Percentiles rank a stretch among this genome's conserved stretches.
Conservation (phyloP, 2,329 filamentous ascomycete genomes). For the Penicillium sp. region DNA sequence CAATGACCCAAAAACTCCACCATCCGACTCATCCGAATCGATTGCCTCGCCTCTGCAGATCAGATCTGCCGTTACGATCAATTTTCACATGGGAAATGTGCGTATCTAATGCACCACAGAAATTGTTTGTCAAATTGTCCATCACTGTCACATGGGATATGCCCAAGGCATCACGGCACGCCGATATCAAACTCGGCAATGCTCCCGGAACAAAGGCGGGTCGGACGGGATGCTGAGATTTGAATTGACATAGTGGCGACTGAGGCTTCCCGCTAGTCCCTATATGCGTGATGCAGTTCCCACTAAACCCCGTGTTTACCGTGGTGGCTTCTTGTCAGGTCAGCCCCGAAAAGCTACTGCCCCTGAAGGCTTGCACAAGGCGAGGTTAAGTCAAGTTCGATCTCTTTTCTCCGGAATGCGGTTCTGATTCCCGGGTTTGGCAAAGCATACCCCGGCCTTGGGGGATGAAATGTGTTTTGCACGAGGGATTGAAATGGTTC, state of each 20-base stretch:
- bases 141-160: background rate
- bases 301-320: background rate
- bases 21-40: background rate
- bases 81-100: background rate
- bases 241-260: background rate
- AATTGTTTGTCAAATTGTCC: background rate
- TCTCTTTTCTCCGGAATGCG: background rate
- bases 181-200: background rate
- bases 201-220: background rate
- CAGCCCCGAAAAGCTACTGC: background rate
- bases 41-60: background rate
- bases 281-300: background rate
- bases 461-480: too few species aligned
- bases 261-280: background rate
- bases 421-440: too few species aligned
- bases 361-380: background rate
- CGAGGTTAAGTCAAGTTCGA: background rate
- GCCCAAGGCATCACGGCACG: background rate
- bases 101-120: background rate
- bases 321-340: background rate
- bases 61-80: background rate
- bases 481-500: too few species aligned
- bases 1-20: background rate
- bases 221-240: background rate
- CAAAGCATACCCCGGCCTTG: too few species aligned